Evolutionary conservation across 2,329 filamentous ascomycete genomes (phyloP).

Genomic region (Aspergillus transmontanensis): DNA sequence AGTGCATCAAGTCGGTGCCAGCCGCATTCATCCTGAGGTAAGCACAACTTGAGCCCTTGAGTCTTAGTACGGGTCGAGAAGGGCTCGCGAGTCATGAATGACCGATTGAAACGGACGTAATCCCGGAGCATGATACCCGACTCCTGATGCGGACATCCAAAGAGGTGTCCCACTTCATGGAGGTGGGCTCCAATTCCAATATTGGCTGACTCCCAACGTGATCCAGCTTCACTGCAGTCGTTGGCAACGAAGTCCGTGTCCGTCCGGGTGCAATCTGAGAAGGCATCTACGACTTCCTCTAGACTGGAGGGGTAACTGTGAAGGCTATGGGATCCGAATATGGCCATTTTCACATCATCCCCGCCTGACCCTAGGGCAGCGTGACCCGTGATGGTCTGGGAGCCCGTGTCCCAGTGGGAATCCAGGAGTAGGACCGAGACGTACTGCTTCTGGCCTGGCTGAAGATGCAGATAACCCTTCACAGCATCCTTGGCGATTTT

Average conservation of each 20-base stretch:
- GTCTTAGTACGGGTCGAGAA: constrained; percentile 86
- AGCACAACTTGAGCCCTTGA: constrained; percentile 72
- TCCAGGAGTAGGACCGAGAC: constrained; percentile 87
- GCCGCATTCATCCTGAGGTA: constrained; percentile 78
- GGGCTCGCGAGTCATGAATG: constrained; percentile 78
- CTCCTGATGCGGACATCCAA: constrained; percentile 88
- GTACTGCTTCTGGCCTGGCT: constrained; percentile 79
- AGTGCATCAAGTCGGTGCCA: constrained; percentile 92
- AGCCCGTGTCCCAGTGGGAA: constrained; percentile 77
- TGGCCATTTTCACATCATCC: constrained; percentile 76
- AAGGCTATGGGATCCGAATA: constrained; percentile 90
- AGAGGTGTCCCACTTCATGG: constrained; percentile 85
- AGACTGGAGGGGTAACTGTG: constrained; percentile 88
- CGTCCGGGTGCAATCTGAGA: constrained; percentile 86
- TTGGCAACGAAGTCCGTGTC: constrained; percentile 80
- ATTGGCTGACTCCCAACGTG: constrained; percentile 93
- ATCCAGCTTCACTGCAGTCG: constrained; percentile 82
- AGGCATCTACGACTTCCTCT: constrained; percentile 86
- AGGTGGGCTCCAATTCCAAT: constrained; percentile 91
- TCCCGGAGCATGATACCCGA: constrained; percentile 90
- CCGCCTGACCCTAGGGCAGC: constrained; percentile 76
- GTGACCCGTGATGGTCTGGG: constrained; percentile 74
- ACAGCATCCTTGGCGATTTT: constrained; percentile 77
- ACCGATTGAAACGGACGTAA: constrained; percentile 80
- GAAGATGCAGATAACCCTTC: constrained; percentile 72